A percentile compares a stretch with the other conserved stretches of the same genome.
phyloP scores from a whole-genome alignment of 148 eudicot species.

The Nepenthes mirabilis region DNA sequence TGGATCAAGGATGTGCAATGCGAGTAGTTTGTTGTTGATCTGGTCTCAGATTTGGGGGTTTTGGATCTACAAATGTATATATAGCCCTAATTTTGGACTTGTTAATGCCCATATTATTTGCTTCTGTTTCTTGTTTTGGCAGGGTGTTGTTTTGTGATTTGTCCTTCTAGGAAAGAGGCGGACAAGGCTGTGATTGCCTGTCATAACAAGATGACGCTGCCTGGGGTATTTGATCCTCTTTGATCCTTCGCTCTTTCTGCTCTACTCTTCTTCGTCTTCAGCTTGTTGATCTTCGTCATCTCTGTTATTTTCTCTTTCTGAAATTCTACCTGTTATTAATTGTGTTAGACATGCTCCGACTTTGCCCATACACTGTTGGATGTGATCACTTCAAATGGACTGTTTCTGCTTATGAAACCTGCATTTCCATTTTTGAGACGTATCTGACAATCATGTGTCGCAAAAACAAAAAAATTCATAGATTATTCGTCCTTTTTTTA shows the following conservation, averaged over 20 bases:
- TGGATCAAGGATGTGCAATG: slow-evolving; percentile 11
- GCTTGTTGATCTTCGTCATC: slow-evolving; percentile 6
- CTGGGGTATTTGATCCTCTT: slow-evolving; percentile 42
- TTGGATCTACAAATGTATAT: neutral
- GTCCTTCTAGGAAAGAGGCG: slow-evolving; percentile 88
- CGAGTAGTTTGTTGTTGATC: slow-evolving; percentile 2
- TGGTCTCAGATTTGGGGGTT: slow-evolving; percentile 6
- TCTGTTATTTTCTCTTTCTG: neutral
- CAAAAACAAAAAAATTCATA: too few relatives aligned
- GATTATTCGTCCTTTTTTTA: too few relatives aligned
- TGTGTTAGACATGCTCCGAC: neutral
- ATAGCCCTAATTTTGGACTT: neutral
- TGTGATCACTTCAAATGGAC: too few relatives aligned
- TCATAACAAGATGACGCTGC: slow-evolving; percentile 86
- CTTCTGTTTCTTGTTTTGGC: neutral
- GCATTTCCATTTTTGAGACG: too few relatives aligned
- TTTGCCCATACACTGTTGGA: too few relatives aligned
- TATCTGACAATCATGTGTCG: too few relatives aligned
- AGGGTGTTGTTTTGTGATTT: slow-evolving; percentile 92
- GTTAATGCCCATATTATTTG: neutral
- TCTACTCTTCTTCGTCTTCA: neutral
- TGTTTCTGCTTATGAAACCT: too few relatives aligned
- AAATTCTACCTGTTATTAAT: neutral
- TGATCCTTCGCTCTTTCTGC: neutral
- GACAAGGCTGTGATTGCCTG: slow-evolving; percentile 74